Evolutionary conservation across 169 alveolate species (phyloP), one percentile per base, ranked within the genome.

Genomic region (Plasmodium gallinaceum): DNA sequence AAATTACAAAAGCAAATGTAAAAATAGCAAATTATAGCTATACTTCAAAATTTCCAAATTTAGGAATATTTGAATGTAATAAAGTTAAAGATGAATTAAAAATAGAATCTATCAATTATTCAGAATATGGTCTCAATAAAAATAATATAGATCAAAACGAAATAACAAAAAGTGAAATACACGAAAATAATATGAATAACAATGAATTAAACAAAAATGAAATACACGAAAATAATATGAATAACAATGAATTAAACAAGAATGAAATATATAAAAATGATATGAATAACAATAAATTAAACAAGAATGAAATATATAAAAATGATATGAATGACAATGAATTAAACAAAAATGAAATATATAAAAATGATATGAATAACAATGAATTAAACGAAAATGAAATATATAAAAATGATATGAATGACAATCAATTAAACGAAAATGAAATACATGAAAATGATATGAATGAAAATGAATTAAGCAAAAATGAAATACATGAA

Each of bases 1-100:
- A 69, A 70, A 61, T 87, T 20, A 75, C 88, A 18, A 52, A 69
- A 5, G 92, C 88, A 48, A 80, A 68, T 37, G 85, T 83, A 9
- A 83, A 83, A 68, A 83, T 83, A 54, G 91, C 91, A n/a, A 83
- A 83, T 61, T 83, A 83, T 83, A 83, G 91, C 51, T 83, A 83
- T 61, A 83, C 91, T 45, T 83, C 91, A n/a, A 54, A 54, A 60
- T 83, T 83, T 83, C 91, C 91, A 2, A 83, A 83, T 48, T 32
- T 83, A 18, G 91, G 91, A n/a, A 48, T 83, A 43, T 83, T 68
- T 68, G 66, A 60, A 51, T 26, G 68, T 48, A 48, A 42, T 7
- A 12, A 54, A 6, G 90, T 48, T 22, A 46, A 9, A 2, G 7
- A 18, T 9, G 24, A 54, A 18, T 18, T 54, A 54, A 14, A 10